These are phyloP conservation scores for Tagetes patula DNA, from an alignment of 129 eudicot species.

Conservation along the genomic window DNA sequence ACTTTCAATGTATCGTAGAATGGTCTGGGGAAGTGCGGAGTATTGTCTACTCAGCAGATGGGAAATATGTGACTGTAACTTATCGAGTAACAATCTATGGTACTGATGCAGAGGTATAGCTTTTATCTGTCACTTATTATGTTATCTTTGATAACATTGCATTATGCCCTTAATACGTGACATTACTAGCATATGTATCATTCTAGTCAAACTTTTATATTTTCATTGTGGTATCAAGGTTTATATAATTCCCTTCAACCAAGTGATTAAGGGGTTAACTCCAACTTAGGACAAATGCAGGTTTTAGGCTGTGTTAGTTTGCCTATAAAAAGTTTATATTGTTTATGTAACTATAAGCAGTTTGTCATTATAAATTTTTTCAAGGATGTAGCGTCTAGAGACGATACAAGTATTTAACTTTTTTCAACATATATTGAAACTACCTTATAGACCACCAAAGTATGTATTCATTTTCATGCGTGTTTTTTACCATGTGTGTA, in stretches of 20 bases:
- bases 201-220: background rate
- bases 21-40: constrained; percentile 99
- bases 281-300: background rate
- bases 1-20: constrained; percentile 45
- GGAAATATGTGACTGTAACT: constrained; percentile 82
- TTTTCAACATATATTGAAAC: background rate
- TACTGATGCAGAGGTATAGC: constrained; percentile 94
- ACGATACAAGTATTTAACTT: background rate
- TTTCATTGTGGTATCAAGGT: background rate
- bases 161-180: background rate
- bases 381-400: background rate
- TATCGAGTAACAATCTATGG: constrained; percentile 92
- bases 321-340: background rate
- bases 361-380: background rate
- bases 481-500: background rate
- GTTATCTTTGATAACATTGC: background rate
- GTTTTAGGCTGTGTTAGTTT: background rate
- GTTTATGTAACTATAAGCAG: background rate
- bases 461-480: background rate
- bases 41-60: constrained; percentile 74
- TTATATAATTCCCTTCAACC: background rate
- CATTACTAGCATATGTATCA: background rate
- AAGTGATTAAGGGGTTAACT: background rate
- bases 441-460: background rate
- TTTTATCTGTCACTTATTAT: constrained; percentile 6